Evolutionary conservation across 305 asterid genomes (phyloP).

Genomic region (Solanum hybrid): DNA sequence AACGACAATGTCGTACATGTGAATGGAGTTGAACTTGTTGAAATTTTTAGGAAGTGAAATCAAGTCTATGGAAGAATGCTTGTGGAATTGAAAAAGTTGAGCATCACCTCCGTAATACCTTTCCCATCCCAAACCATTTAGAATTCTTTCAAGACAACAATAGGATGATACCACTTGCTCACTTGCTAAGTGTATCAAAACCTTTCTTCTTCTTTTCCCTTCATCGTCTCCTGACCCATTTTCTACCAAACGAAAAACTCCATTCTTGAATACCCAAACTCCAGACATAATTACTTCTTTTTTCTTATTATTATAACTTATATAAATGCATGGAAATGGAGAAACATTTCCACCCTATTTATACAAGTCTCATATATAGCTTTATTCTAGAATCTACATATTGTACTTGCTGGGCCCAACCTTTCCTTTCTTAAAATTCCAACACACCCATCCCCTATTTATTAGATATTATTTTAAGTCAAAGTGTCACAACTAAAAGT

Average conservation of each 20-base stretch:
- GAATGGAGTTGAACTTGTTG: constrained; percentile 56
- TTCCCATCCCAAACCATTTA: constrained; percentile 71
- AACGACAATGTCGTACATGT: constrained; percentile 86
- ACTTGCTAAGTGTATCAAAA: constrained; percentile 54
- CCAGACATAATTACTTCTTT: constrained; percentile 48
- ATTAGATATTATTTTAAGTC: too few species aligned
- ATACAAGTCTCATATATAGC: constrained; percentile 19
- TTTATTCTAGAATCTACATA: constrained; percentile 28
- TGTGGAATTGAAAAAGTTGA: constrained; percentile 72
- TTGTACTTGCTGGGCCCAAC: constrained; percentile 28
- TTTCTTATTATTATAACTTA: background rate
- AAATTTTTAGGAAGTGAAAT: constrained; percentile 73
- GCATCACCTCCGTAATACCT: constrained; percentile 63
- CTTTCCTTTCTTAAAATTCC: background rate
- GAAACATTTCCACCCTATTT: constrained; percentile 18
- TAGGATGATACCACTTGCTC: constrained; percentile 64
- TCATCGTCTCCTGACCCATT: constrained; percentile 44
- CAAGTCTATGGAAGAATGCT: constrained; percentile 62
- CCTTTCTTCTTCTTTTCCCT: constrained; percentile 37
- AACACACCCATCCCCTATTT: background rate
- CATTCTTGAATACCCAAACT: constrained; percentile 84
- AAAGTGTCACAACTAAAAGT: too few species aligned
- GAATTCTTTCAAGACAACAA: constrained; percentile 40
- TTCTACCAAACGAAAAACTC: constrained; percentile 66
- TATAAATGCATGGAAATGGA: too few species aligned